A percentile compares a stretch with the other conserved stretches of the same genome.
Evolutionary conservation across 257 asterid species (phyloP).

Genomic region (Handroanthus guayacan): DNA sequence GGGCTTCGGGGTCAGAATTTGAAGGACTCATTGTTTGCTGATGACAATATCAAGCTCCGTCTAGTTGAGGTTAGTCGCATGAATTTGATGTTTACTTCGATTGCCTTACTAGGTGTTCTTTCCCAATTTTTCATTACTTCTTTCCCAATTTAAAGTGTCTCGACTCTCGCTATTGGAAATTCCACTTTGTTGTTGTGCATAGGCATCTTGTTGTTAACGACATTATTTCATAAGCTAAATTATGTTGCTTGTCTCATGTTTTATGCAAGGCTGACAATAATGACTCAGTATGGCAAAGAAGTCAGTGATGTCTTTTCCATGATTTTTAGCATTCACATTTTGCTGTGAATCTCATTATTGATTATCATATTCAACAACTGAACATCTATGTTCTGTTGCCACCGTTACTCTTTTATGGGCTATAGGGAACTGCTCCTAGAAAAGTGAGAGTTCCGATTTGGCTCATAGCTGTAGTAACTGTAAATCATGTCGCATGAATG

Average conservation of each 20-base stretch:
- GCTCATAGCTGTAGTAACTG: background rate
- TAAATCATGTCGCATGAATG: background rate
- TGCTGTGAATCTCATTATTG: conserved; percentile 7
- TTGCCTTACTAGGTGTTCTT: conserved; percentile 1
- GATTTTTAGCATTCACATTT: conserved; percentile 8
- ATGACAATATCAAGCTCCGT: conserved; percentile 80
- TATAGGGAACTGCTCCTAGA: background rate
- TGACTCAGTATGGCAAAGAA: background rate
- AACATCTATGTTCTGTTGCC: background rate
- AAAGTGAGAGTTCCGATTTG: background rate
- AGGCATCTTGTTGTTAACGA: background rate
- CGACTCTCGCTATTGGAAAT: background rate
- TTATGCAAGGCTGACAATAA: background rate
- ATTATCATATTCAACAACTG: background rate
- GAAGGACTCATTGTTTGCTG: conserved; percentile 83
- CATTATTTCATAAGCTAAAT: background rate
- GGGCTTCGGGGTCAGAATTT: conserved; percentile 98
- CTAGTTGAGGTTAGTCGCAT: conserved; percentile 74
- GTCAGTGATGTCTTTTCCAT: background rate
- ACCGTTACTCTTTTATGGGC: background rate
- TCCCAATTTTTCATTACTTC: background rate
- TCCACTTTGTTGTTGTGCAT: background rate
- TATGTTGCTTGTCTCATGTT: background rate
- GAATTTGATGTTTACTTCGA: conserved; percentile 25
- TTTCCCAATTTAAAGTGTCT: background rate